These are phyloP conservation scores for Alternaria sp. DNA, from an alignment of 2,329 filamentous ascomycete genomes.

Conservation along the genomic window DNA sequence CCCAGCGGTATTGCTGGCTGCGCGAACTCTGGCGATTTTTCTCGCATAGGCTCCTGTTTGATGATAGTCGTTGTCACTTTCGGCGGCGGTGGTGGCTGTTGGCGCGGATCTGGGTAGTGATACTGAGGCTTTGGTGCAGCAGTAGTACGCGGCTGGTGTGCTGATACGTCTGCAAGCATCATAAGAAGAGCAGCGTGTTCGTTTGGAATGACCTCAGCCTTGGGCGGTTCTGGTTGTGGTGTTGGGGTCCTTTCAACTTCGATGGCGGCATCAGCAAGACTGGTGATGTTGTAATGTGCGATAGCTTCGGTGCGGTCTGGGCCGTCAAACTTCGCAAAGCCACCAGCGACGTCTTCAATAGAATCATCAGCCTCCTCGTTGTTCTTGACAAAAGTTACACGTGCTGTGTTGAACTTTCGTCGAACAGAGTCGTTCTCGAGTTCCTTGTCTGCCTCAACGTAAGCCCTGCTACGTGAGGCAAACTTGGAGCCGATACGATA, in stretches of 20 bases:
- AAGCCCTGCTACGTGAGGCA: slow-evolving; percentile 54
- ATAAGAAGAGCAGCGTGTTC: slow-evolving; percentile 54
- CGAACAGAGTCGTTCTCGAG: slow-evolving; percentile 44
- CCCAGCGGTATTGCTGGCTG: slow-evolving; percentile 24
- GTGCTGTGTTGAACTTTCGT: slow-evolving; percentile 34
- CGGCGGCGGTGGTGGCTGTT: slow-evolving; percentile 16
- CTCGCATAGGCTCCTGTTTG: slow-evolving; percentile 25
- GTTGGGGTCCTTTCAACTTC: slow-evolving; percentile 47
- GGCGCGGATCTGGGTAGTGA: slow-evolving; percentile 15
- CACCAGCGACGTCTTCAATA: slow-evolving; percentile 36
- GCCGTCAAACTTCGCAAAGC: slow-evolving; percentile 55
- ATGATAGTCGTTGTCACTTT: slow-evolving; percentile 24
- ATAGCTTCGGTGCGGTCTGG: slow-evolving; percentile 53
- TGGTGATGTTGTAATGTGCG: slow-evolving; percentile 50
- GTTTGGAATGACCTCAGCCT: slow-evolving; percentile 48
- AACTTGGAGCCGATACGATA: slow-evolving; percentile 47
- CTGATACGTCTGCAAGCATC: slow-evolving; percentile 49
- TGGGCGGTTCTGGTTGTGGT: slow-evolving; percentile 26
- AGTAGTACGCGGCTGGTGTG: slow-evolving; percentile 30
- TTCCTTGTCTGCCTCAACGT: slow-evolving; percentile 51
- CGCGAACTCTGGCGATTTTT: slow-evolving; percentile 30
- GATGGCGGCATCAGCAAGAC: slow-evolving; percentile 46
- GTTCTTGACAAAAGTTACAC: slow-evolving; percentile 36
- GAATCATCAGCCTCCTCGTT: slow-evolving; percentile 48
- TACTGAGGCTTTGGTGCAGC: slow-evolving; percentile 9